phyloP scores from a whole-genome alignment of 192 early-diverging fungal species.

The Backusella tarrabulga region DNA sequence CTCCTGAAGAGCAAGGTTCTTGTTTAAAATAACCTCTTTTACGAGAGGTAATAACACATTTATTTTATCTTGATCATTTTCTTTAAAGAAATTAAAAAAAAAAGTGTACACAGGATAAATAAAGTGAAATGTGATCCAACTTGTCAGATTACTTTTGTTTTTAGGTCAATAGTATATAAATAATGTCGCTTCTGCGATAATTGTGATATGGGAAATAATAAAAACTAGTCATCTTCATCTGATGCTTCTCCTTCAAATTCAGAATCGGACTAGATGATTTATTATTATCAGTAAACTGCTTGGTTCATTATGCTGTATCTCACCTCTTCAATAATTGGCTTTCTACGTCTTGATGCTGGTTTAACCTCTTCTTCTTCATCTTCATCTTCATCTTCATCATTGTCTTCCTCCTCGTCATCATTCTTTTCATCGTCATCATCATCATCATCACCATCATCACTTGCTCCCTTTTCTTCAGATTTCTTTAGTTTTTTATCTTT shows the following conservation, averaged over 20 bases:
- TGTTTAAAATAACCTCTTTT: no score
- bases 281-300: not conserved
- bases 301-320: not conserved
- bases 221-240: not conserved
- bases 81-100: no score
- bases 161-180: not conserved
- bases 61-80: no score
- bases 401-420: not conserved
- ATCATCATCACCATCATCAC: not conserved
- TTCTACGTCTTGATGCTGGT: not conserved
- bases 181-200: not conserved
- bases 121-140: no score
- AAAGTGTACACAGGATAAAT: no score
- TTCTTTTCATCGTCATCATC: not conserved
- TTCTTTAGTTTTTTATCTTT: not conserved
- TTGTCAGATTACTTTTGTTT: not conserved
- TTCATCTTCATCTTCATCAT: not conserved
- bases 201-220: not conserved
- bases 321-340: not conserved
- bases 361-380: not conserved
- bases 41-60: no score
- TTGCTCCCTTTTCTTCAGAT: conserved; percentile 1
- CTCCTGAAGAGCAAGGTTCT: no score
- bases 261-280: not conserved
- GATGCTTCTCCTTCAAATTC: not conserved